Conservation (phyloP, 495 filamentous ascomycete species). For the Lindgomyces ingoldianus region DNA sequence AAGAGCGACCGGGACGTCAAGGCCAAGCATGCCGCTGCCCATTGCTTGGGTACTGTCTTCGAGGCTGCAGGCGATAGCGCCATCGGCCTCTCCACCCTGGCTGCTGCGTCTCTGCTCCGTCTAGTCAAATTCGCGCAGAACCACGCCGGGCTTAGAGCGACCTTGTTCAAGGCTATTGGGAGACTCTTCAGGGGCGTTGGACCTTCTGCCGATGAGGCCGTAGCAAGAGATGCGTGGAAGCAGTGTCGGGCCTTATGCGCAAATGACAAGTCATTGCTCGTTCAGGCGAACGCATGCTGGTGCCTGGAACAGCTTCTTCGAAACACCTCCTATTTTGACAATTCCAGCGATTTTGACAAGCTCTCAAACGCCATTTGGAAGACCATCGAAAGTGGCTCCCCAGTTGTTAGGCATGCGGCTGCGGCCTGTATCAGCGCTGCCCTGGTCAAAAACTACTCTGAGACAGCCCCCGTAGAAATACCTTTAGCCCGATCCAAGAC, state of each 20-base stretch:
- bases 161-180: constrained; percentile 75
- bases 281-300: constrained; percentile 75
- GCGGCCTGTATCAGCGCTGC: constrained; percentile 78
- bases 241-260: constrained; percentile 75
- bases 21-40: constrained; percentile 81
- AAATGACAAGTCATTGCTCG: constrained; percentile 78
- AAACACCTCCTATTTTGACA: constrained; percentile 78
- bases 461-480: constrained; percentile 50
- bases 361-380: constrained; percentile 79
- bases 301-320: constrained; percentile 75
- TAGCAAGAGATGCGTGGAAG: constrained; percentile 93
- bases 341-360: constrained; percentile 87
- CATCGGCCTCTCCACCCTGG: constrained; percentile 76
- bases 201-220: constrained; percentile 75
- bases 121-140: constrained; percentile 76
- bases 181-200: constrained; percentile 73
- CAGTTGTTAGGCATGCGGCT: constrained; percentile 78
- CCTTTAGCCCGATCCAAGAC: constrained; percentile 64
- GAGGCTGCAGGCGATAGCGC: constrained; percentile 90
- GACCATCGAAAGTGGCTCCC: constrained; percentile 73
- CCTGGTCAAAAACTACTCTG: constrained; percentile 78
- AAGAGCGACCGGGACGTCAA: constrained; percentile 79
- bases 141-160: constrained; percentile 79
- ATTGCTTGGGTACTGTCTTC: constrained; percentile 87
- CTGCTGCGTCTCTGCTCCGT: constrained; percentile 70